Conservation (phyloP, 257 asterid genomes). For the Penstemon davidsonii region DNA sequence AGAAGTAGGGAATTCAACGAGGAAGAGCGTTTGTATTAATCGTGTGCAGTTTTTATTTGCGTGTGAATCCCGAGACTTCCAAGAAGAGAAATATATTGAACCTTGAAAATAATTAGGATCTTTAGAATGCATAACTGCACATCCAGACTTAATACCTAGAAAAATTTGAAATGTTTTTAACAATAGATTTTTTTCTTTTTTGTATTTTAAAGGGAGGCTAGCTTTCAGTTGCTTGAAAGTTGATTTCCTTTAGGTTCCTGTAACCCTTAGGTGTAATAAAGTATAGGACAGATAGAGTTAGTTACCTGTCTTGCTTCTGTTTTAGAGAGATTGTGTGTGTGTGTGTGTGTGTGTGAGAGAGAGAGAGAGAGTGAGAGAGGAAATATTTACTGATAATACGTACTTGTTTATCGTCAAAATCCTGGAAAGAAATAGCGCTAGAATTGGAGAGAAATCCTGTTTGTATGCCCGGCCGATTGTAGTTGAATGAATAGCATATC, state of each 20-base stretch:
- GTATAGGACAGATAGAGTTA: not conserved
- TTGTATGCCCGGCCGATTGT: not conserved
- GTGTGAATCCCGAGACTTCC: not conserved
- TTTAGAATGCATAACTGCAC: no score
- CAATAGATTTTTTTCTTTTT: no score
- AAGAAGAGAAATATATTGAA: not conserved
- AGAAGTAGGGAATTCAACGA: not conserved
- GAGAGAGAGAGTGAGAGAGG: no score
- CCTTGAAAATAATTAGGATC: no score
- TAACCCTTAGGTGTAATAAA: not conserved
- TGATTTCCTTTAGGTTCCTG: not conserved
- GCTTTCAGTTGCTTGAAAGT: not conserved
- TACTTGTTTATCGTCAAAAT: not conserved
- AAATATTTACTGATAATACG: not conserved
- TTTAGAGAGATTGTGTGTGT: not conserved
- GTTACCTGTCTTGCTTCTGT: not conserved
- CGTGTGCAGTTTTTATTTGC: not conserved
- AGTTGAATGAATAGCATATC: not conserved
- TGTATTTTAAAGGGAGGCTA: not conserved
- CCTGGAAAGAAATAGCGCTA: not conserved
- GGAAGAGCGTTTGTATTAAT: slow-evolving; percentile 18
- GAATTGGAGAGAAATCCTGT: not conserved
- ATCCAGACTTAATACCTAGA: no score
- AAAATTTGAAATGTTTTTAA: no score
- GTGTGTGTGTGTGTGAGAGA: not conserved